These are phyloP conservation scores for Naganishia kalamii DNA, from an alignment of 768 basidiomycete genomes.

Conservation along the genomic window DNA sequence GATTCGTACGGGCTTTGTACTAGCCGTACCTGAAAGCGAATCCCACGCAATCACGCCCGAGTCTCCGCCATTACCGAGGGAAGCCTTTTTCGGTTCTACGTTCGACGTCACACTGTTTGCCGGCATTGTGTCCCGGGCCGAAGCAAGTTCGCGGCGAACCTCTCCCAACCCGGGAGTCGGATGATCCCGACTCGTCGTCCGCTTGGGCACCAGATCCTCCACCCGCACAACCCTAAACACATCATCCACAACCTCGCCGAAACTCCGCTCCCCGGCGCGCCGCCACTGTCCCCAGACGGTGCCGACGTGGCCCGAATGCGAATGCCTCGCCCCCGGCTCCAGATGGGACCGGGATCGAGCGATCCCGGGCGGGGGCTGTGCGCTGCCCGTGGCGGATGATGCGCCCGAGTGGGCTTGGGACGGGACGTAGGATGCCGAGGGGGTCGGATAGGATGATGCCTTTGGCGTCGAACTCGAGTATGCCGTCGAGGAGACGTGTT, in stretches of 20 bases:
- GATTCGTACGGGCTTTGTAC: background rate
- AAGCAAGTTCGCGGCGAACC: too few relatives aligned
- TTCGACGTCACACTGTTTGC: background rate
- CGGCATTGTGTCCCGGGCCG: background rate
- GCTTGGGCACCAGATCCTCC: constrained; percentile 3
- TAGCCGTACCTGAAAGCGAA: background rate
- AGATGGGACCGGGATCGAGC: constrained; percentile 12
- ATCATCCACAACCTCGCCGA: constrained; percentile 22
- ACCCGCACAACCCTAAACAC: constrained; percentile 17
- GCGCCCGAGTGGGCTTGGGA: constrained; percentile 3
- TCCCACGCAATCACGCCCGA: background rate
- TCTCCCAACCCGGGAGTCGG: background rate
- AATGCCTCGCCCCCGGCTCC: constrained; percentile 1
- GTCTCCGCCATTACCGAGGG: background rate
- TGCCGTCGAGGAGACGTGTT: background rate
- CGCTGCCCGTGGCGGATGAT: constrained; percentile 1
- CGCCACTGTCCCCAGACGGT: constrained; percentile 10
- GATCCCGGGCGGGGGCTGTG: background rate
- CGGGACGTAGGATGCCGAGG: constrained; percentile 7
- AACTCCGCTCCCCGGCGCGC: constrained; percentile 19
- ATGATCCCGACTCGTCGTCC: background rate
- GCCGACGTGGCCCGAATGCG: background rate
- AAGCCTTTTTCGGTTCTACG: too few relatives aligned
- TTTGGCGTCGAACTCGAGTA: constrained; percentile 22
- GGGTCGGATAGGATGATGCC: constrained; percentile 24